phyloP scores from a whole-genome alignment of 106 monocot species.

The Acorus gramineus region DNA sequence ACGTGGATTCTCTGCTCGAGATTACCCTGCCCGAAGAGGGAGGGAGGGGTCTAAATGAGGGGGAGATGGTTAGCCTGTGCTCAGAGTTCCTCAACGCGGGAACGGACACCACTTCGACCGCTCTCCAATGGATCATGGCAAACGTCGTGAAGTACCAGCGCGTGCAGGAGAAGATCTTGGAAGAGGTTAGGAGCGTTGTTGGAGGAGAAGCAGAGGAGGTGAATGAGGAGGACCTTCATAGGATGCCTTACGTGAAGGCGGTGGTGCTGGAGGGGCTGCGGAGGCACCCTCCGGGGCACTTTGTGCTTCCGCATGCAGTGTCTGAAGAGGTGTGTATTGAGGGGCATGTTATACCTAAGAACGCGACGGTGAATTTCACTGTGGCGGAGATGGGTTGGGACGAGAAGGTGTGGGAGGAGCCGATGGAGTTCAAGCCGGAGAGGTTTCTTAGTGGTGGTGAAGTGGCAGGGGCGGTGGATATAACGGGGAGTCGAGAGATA shows the following conservation, averaged over 20 bases:
- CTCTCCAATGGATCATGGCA: constrained; percentile 33
- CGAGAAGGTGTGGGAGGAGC: constrained; percentile 13
- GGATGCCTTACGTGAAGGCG: constrained; percentile 10
- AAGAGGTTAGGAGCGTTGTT: constrained; percentile 5
- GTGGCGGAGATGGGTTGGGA: constrained; percentile 10
- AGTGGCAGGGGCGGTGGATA: constrained; percentile 15
- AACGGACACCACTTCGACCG: constrained; percentile 25
- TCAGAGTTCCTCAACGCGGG: constrained; percentile 23
- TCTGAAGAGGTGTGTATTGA: background rate
- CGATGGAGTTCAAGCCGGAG: constrained; percentile 27
- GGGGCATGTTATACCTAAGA: constrained; percentile 9
- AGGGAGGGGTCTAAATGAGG: constrained; percentile 22
- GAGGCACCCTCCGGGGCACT: constrained; percentile 6
- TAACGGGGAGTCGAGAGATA: background rate
- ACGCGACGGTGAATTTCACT: constrained; percentile 1
- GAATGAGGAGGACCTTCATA: constrained; percentile 11
- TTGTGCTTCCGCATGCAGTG: constrained; percentile 10
- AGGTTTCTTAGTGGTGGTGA: constrained; percentile 15
- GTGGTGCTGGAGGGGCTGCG: constrained; percentile 8
- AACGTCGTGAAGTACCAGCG: constrained; percentile 14
- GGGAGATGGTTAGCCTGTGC: constrained; percentile 33
- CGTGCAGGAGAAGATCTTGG: constrained; percentile 16
- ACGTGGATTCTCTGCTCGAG: constrained; percentile 31
- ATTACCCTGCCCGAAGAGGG: constrained; percentile 20
- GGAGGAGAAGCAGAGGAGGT: background rate